A percentile compares a stretch with the other conserved stretches of the same genome.
Conservation (phyloP, 1,284 basidiomycete genomes). For the Boletellus deceptivus region DNA sequence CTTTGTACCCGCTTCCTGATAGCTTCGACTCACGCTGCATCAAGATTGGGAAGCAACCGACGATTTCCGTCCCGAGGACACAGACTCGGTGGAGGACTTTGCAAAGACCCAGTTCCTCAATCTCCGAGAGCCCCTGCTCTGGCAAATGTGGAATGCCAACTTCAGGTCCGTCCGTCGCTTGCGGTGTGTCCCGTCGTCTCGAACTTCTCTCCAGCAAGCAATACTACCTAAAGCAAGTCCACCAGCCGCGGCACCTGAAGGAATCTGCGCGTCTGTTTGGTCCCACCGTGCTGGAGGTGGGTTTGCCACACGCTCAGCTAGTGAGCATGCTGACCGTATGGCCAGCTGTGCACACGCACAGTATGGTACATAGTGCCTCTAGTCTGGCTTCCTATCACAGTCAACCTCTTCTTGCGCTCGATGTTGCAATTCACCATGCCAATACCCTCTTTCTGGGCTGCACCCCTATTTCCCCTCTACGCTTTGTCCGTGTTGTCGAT, state of each 20-base stretch:
- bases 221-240: conserved; percentile 95
- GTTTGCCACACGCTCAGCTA: conserved; percentile 10
- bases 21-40: conserved; percentile 1
- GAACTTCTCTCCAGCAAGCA: conserved; percentile 62
- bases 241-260: conserved; percentile 90
- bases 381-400: conserved; percentile 89
- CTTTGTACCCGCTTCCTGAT: conserved; percentile 3
- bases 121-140: conserved; percentile 80
- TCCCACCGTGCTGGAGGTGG: conserved; percentile 76
- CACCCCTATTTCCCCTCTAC: conserved; percentile 55
- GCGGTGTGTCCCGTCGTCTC: background rate
- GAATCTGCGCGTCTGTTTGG: conserved; percentile 89
- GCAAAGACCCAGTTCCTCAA: conserved; percentile 93
- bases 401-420: conserved; percentile 80
- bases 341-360: conserved; percentile 80
- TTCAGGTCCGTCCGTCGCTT: conserved; percentile 52
- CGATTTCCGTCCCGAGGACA: conserved; percentile 87
- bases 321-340: conserved; percentile 4
- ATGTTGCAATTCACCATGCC: conserved; percentile 76
- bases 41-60: conserved; percentile 85
- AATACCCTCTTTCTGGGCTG: conserved; percentile 53
- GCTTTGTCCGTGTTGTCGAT: conserved; percentile 46
- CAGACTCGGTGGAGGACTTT: conserved; percentile 75
- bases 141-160: conserved; percentile 81
- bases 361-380: conserved; percentile 94